Evolutionary conservation across 345 rosid species (phyloP).

Genomic region (Gossypium sturtianum): DNA sequence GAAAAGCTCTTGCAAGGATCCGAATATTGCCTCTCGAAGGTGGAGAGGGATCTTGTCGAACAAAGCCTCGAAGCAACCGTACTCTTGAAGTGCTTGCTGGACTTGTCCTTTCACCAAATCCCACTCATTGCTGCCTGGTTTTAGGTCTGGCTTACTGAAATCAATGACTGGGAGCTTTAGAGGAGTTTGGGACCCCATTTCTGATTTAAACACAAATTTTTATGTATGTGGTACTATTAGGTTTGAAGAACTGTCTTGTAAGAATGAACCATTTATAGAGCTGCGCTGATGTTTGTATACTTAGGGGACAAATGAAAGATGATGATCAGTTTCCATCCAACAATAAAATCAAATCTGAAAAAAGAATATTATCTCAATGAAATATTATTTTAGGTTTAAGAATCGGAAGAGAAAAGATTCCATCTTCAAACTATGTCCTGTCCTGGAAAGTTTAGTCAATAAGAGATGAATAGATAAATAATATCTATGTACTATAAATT

Average conservation of each 20-base stretch:
- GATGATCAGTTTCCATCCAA: background rate
- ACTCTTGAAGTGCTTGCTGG: slow-evolving; percentile 42
- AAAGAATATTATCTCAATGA: background rate
- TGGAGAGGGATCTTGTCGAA: slow-evolving; percentile 37
- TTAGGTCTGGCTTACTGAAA: slow-evolving; percentile 33
- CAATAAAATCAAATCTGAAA: background rate
- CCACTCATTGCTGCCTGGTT: slow-evolving; percentile 45
- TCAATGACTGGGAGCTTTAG: slow-evolving; percentile 37
- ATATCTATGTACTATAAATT: too few relatives aligned
- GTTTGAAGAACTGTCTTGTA: background rate
- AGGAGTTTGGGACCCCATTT: slow-evolving; percentile 42
- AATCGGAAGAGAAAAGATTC: background rate
- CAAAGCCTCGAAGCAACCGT: slow-evolving; percentile 64
- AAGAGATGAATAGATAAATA: too few relatives aligned
- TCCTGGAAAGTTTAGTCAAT: background rate
- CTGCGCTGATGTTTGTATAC: background rate
- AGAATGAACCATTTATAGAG: background rate
- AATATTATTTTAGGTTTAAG: background rate
- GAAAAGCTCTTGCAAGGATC: slow-evolving; percentile 44
- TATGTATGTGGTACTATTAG: background rate
- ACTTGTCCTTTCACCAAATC: slow-evolving; percentile 31
- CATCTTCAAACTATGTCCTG: background rate
- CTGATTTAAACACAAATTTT: background rate
- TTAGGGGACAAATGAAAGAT: background rate
- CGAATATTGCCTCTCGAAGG: slow-evolving; percentile 25